Evolutionary conservation across 2,329 filamentous ascomycete genomes (phyloP).

Genomic region (Cadophora sp.): DNA sequence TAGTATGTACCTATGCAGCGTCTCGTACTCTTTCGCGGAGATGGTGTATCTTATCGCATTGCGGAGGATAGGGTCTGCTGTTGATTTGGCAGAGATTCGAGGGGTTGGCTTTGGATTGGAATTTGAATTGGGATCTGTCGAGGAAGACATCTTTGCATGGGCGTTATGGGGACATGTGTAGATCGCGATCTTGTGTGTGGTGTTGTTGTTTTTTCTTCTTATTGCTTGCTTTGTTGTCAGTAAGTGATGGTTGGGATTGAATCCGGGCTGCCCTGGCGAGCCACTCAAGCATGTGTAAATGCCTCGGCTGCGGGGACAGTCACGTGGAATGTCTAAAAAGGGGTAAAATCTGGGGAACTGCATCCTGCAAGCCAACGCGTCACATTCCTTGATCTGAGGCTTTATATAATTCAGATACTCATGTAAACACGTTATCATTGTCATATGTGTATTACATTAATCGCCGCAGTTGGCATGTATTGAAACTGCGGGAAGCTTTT

Average conservation of each 20-base stretch:
- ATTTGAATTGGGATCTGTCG: background rate
- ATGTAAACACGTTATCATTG: conserved; percentile 1
- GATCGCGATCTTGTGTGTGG: background rate
- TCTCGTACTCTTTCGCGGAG: conserved; percentile 82
- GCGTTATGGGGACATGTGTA: conserved; percentile 5
- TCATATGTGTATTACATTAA: conserved; percentile 14
- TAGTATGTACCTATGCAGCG: conserved; percentile 82
- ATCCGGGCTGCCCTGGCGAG: background rate
- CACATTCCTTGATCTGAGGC: background rate
- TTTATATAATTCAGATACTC: background rate
- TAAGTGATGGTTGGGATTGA: background rate
- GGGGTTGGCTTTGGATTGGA: conserved; percentile 10
- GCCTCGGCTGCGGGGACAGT: conserved; percentile 9
- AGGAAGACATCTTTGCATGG: conserved; percentile 10
- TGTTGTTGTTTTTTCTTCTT: background rate
- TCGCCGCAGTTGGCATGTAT: background rate
- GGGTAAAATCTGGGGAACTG: conserved; percentile 8
- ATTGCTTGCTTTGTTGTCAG: background rate
- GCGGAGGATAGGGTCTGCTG: conserved; percentile 74
- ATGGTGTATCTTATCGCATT: conserved; percentile 89
- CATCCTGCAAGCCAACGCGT: background rate
- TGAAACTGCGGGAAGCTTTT: background rate
- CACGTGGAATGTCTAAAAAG: background rate
- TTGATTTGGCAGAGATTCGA: conserved; percentile 42
- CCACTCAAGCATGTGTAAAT: conserved; percentile 21